Evolutionary conservation across 805 yeast genomes (phyloP), one percentile per base, ranked within the genome.

Genomic region (Saccharomycopsis lassenensis): DNA sequence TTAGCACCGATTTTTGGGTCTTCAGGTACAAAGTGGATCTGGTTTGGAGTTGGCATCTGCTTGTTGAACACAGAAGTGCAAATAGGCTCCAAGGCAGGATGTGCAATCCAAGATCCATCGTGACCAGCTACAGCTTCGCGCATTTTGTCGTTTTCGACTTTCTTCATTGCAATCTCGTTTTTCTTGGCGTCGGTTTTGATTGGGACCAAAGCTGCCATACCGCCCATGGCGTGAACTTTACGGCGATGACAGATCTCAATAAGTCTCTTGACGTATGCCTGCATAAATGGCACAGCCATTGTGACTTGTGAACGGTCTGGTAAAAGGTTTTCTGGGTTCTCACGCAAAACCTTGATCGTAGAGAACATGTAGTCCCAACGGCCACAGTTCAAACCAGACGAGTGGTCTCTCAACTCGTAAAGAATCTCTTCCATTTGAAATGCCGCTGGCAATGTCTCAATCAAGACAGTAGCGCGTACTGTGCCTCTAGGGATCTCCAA

Each of bases 71-170:
- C 81, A 50, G 70, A 67, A 52, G 77, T 67, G 28, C 84, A 86
- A 45, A 80, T 71, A 12, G 77, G 69, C 18, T 81, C 82, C 55
- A 81, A 65, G 15, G 86, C 87, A 12, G 93, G 93, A 52, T 81
- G 91, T 11, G 89, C 89, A 53, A 81, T 81, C 93, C 93, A 81
- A 41, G 89, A 78, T 35, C 91, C 86, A 62, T 81, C 93, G 59
- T 83, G 85, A 33, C 91, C 91, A 37, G 80, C 77, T 34, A 64
- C 58, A 32, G 79, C 80, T 59, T 81, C 93, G 49, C 91, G 64
- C 46, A 77, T 66, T 59, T 81, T 81, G 58, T 81, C 93, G 55
- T 67, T 71, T 46, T 71, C 68, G 36, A 81, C 91, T 47, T 77
- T 78, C 33, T 67, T 73, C 75, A 81, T 69, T 7, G 87, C 89